Conservation (phyloP, 2,329 filamentous ascomycete species). For the Xylariaceae sp. region DNA sequence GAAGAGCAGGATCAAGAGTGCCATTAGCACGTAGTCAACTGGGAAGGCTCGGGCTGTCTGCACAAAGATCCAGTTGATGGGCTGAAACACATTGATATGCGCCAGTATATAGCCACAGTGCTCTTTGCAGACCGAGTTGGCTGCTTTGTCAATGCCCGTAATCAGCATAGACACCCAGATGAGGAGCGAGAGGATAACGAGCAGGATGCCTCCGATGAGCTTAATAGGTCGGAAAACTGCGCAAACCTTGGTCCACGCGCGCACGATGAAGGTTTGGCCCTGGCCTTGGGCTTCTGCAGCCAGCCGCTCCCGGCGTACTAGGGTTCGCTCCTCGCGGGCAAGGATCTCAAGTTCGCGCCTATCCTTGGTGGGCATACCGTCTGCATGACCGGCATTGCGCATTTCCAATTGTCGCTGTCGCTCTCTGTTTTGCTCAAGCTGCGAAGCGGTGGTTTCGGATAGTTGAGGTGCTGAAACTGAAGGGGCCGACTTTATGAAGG, state of each 20-base stretch:
- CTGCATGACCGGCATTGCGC: constrained; percentile 77
- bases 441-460: constrained; percentile 76
- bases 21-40: constrained; percentile 89
- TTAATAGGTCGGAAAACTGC: constrained; percentile 88
- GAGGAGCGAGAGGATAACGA: constrained; percentile 76
- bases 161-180: constrained; percentile 94
- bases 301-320: constrained; percentile 86
- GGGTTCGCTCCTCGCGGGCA: constrained; percentile 87
- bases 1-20: constrained; percentile 82
- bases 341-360: constrained; percentile 87
- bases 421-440: constrained; percentile 87
- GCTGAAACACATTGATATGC: constrained; percentile 89
- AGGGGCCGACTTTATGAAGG: constrained; percentile 90
- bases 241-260: constrained; percentile 79
- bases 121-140: constrained; percentile 90
- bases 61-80: constrained; percentile 88
- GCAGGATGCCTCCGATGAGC: constrained; percentile 79
- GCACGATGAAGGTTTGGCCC: constrained; percentile 75
- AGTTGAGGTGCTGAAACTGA: constrained; percentile 83
- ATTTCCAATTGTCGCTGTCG: constrained; percentile 90
- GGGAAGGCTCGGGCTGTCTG: constrained; percentile 85
- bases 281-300: constrained; percentile 83
- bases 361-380: constrained; percentile 82
- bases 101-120: constrained; percentile 92
- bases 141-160: constrained; percentile 94